Base-by-base conservation (phyloP, 768 basidiomycete species). In the Leccinum uliginosum region DNA sequence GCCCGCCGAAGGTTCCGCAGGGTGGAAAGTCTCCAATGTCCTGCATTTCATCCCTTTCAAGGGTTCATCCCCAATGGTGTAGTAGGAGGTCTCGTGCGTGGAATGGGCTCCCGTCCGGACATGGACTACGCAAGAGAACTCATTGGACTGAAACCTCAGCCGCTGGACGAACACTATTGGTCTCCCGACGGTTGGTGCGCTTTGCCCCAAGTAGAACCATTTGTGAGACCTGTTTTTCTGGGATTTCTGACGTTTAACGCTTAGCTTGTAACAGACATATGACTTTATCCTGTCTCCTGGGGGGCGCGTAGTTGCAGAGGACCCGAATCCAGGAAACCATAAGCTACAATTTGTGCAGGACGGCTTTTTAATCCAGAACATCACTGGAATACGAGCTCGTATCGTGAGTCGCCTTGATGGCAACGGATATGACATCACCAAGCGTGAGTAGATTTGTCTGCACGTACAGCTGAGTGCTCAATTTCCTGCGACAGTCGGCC, bases 361-460 rank as follows among this genome's bases (percentile, higher is more conserved):
- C 66, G 94, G 94, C 2, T 91, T 83, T 65, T 72, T 93, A 46
- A 72, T 96, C 29, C 79, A 86, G 51, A 87, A 93, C 65, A 76
- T 93, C 9, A 81, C 86, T 2, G 93, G 93, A 6, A 80, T 97
- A 48, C 82, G 90, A 35, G 80, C 85, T 2, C 85, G 85, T 59
- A 85, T 95, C 19, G 85, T 91, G 23, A 87, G 83, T 65, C 79
- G 92, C 26, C 68, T 93, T 53, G 93, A 95, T 63, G 86, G 87
- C 12, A 85, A 79, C 62, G 93, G 93, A 8, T 96, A 93, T 63
- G 91, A 96, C 63, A 80, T 98, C 53, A 80, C 87, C 32, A 91
- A 84, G 75, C 74, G 94, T 94, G 63, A 66, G 87, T 70, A 19
- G 35, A 43, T 48, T 55, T 9, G 35, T 58, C 11, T 30, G 11